Percentiles rank a stretch among this genome's conserved stretches.
These are phyloP conservation scores for Lasiosphaeria ovina DNA, from an alignment of 495 filamentous ascomycete genomes.

Conservation along the genomic window DNA sequence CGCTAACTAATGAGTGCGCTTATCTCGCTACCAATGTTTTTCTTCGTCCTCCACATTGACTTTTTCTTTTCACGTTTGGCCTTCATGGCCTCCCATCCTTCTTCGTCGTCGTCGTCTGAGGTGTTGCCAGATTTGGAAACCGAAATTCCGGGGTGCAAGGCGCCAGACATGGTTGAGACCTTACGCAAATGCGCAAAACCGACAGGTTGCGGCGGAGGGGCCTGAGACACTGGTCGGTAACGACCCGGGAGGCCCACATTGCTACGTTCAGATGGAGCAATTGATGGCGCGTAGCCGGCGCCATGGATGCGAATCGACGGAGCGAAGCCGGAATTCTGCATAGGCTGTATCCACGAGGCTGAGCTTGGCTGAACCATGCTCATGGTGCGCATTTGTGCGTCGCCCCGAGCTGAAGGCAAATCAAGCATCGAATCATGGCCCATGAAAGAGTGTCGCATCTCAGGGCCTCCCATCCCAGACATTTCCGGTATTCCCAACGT, in stretches of 20 bases:
- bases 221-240: conserved; percentile 85
- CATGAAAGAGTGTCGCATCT: conserved; percentile 46
- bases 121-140: conserved; percentile 32
- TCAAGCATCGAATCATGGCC: conserved; percentile 40
- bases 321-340: conserved; percentile 38
- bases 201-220: conserved; percentile 30
- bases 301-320: conserved; percentile 48
- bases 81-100: conserved; percentile 81
- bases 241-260: conserved; percentile 85
- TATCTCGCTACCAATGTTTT: conserved; percentile 42
- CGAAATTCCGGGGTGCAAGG: conserved; percentile 29
- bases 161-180: conserved; percentile 53
- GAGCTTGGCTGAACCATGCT: conserved; percentile 77
- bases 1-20: conserved; percentile 41
- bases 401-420: conserved; percentile 34
- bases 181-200: conserved; percentile 35
- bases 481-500: conserved; percentile 16
- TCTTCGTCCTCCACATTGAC: conserved; percentile 69
- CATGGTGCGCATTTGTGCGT: conserved; percentile 58
- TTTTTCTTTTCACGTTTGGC: conserved; percentile 80
- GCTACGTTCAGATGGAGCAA: conserved; percentile 92
- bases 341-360: conserved; percentile 48
- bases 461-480: conserved; percentile 26
- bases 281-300: conserved; percentile 56
- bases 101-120: conserved; percentile 75